These are phyloP conservation scores for Geotrichum bryndzae DNA, from an alignment of 1,139 yeast species.

Conservation along the genomic window DNA sequence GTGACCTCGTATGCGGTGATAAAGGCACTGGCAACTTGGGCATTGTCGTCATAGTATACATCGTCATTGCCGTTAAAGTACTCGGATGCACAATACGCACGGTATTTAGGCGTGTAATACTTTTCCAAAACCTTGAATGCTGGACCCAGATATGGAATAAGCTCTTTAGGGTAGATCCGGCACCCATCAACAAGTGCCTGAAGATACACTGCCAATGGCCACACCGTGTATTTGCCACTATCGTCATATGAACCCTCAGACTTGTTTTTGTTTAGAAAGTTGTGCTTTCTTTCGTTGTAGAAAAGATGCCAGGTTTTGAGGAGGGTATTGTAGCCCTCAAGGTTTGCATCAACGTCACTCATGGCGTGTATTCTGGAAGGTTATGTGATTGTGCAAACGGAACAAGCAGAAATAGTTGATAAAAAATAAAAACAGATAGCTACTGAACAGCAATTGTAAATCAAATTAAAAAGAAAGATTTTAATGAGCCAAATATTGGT, in stretches of 20 bases:
- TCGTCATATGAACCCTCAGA: constrained; percentile 47
- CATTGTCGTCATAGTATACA: constrained; percentile 70
- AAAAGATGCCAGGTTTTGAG: constrained; percentile 24
- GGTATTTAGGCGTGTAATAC: constrained; percentile 48
- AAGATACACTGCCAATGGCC: constrained; percentile 64
- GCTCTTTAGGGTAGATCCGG: constrained; percentile 50
- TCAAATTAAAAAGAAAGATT: not conserved
- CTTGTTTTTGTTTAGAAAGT: constrained; percentile 27
- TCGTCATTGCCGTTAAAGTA: constrained; percentile 53
- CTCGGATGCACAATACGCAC: constrained; percentile 57
- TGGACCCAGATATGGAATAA: constrained; percentile 52
- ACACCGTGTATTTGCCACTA: constrained; percentile 52
- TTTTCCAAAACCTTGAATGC: constrained; percentile 47
- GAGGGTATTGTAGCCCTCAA: constrained; percentile 13
- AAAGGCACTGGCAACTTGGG: constrained; percentile 65
- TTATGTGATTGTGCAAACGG: not conserved
- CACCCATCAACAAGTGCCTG: constrained; percentile 61
- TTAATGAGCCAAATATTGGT: too few relatives aligned
- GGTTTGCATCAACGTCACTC: constrained; percentile 21
- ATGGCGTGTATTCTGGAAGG: not conserved
- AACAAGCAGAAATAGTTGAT: not conserved
- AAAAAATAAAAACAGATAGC: not conserved
- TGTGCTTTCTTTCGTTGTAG: constrained; percentile 26
- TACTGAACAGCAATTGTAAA: not conserved
- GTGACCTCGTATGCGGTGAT: constrained; percentile 67